Conservation (phyloP, 2,329 filamentous ascomycete genomes). For the Fusarium sp. region DNA sequence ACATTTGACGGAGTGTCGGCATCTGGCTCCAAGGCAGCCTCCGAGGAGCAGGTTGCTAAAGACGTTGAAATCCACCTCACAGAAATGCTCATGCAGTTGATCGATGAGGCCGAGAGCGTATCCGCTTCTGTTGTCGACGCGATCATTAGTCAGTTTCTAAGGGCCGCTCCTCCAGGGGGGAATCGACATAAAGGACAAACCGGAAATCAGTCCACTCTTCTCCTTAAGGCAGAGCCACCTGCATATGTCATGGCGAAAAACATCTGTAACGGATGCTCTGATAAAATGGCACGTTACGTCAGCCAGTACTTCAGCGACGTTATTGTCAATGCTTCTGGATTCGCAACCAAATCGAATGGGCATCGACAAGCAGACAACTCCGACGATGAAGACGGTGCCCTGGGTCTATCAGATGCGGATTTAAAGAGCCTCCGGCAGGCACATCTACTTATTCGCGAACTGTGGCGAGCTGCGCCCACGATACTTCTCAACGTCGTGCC, state of each 20-base stretch:
- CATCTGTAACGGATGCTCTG: constrained; percentile 87
- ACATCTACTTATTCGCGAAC: constrained; percentile 86
- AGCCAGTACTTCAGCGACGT: constrained; percentile 98
- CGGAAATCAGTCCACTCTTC: constrained; percentile 82
- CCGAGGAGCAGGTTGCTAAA: constrained; percentile 86
- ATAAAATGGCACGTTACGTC: constrained; percentile 95
- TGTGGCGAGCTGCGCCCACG: constrained; percentile 91
- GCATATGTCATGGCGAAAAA: constrained; percentile 98
- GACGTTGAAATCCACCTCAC: constrained; percentile 95
- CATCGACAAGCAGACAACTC: constrained; percentile 70
- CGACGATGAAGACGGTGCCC: constrained; percentile 69
- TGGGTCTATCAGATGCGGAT: constrained; percentile 82
- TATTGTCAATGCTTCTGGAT: constrained; percentile 84
- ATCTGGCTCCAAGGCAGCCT: constrained; percentile 73
- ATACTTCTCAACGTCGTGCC: constrained; percentile 94
- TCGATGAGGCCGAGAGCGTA: constrained; percentile 84
- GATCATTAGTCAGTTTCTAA: constrained; percentile 94
- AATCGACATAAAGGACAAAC: constrained; percentile 73
- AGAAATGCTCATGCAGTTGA: constrained; percentile 82
- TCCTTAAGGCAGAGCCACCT: constrained; percentile 88
- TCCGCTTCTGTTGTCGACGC: constrained; percentile 88
- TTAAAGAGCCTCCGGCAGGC: constrained; percentile 89
- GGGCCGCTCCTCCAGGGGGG: constrained; percentile 79
- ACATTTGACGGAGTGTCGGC: constrained; percentile 93
- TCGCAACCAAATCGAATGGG: constrained; percentile 66